Conservation (phyloP, 768 basidiomycete genomes). For the Ramaria sp. region DNA sequence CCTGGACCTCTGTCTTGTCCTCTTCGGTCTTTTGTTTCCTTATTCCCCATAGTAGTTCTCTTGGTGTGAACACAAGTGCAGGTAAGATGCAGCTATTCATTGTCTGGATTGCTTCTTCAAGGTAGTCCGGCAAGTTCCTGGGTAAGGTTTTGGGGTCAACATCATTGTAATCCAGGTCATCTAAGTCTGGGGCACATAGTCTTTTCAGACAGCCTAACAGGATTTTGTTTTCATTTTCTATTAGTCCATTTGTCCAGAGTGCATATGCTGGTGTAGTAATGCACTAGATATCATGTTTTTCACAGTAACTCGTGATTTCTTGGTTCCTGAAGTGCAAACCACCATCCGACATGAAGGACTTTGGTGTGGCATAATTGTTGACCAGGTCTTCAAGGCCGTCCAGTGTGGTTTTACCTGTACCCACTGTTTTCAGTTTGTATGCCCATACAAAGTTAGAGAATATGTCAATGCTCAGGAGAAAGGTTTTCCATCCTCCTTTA, state of each 20-base stretch:
- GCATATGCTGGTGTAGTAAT: too few relatives aligned
- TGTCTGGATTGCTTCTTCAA: too few relatives aligned
- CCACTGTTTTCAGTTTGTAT: conserved; percentile 10
- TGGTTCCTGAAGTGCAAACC: conserved; percentile 5
- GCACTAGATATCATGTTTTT: neutral
- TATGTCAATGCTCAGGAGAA: conserved; percentile 22
- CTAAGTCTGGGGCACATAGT: too few relatives aligned
- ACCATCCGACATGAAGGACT: conserved; percentile 1
- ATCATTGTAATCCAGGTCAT: too few relatives aligned
- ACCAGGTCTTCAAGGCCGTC: neutral
- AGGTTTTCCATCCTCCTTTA: conserved; percentile 21
- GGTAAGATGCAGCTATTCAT: too few relatives aligned
- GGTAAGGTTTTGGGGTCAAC: too few relatives aligned
- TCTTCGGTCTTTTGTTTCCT: too few relatives aligned
- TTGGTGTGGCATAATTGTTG: neutral
- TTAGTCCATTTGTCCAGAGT: conserved; percentile 10
- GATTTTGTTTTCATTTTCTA: conserved; percentile 6
- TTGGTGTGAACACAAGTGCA: too few relatives aligned
- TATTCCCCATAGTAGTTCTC: too few relatives aligned
- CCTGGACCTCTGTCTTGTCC: too few relatives aligned
- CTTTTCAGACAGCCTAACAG: too few relatives aligned
- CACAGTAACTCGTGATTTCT: neutral
- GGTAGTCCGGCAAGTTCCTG: too few relatives aligned
- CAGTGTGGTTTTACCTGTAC: neutral
- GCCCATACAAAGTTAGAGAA: conserved; percentile 17